A percentile compares a stretch with the other conserved stretches of the same genome.
phyloP scores from a whole-genome alignment of 2,329 filamentous ascomycete species.

The Verticillium tricorpus region DNA sequence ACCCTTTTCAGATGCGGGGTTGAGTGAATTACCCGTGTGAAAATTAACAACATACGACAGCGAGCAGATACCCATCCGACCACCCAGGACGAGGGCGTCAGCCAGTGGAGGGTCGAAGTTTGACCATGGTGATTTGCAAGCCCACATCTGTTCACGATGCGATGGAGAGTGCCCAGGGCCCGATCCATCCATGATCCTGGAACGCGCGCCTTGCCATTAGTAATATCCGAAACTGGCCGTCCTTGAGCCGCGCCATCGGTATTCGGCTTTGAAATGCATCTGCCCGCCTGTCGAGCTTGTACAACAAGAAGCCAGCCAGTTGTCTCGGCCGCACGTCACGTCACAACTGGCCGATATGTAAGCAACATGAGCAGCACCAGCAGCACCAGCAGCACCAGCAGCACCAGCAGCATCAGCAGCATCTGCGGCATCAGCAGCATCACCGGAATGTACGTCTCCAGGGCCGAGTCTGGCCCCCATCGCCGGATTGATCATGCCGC shows the following conservation, averaged over 20 bases:
- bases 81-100: not conserved
- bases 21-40: not conserved
- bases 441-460: not conserved
- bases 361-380: not conserved
- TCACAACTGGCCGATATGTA: not conserved
- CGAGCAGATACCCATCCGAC: too few species aligned
- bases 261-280: not conserved
- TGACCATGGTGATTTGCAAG: not conserved
- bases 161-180: not conserved
- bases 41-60: too few species aligned
- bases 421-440: not conserved
- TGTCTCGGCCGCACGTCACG: not conserved
- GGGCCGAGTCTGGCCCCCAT: not conserved
- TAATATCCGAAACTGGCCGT: not conserved
- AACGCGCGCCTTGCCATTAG: not conserved
- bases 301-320: not conserved
- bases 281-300: not conserved
- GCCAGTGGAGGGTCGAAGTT: not conserved
- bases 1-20: not conserved
- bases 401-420: not conserved
- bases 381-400: not conserved
- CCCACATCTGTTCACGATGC: not conserved
- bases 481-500: not conserved
- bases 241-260: not conserved
- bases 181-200: not conserved